Conservation (phyloP, 352 stramenopile genomes). For the Phytophthora ramorum region DNA sequence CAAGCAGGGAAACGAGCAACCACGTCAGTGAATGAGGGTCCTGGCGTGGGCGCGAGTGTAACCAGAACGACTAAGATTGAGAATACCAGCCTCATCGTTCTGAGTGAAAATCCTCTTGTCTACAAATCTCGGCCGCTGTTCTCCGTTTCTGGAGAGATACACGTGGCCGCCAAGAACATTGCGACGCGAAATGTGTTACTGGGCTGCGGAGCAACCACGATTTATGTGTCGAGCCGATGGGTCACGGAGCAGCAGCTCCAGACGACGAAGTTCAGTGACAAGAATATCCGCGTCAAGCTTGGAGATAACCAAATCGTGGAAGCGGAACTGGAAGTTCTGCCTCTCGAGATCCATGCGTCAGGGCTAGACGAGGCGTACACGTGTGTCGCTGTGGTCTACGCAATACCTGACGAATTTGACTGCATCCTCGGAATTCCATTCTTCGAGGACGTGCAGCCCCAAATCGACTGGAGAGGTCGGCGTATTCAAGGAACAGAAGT, state of each 20-base stretch:
- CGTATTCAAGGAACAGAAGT: conserved; percentile 9
- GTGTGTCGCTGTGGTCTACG: conserved; percentile 1
- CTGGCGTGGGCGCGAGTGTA: conserved; percentile 12
- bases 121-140: not conserved
- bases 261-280: conserved; percentile 16
- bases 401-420: conserved; percentile 8
- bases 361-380: not conserved
- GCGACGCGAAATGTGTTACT: conserved; percentile 1
- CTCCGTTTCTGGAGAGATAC: too few species aligned
- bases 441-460: conserved; percentile 14
- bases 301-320: conserved; percentile 14
- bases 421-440: conserved; percentile 20
- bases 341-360: not conserved
- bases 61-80: conserved; percentile 10
- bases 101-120: conserved; percentile 17
- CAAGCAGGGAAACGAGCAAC: conserved; percentile 25
- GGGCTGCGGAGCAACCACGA: conserved; percentile 9
- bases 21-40: conserved; percentile 24
- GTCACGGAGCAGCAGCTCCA: conserved; percentile 3
- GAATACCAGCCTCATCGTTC: conserved; percentile 14
- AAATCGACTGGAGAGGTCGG: conserved; percentile 14
- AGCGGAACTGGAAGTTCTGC: conserved; percentile 10
- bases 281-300: conserved; percentile 14
- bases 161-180: too few species aligned
- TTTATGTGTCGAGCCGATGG: conserved; percentile 3